Conservation (phyloP, 2,329 filamentous ascomycete genomes). For the Cercospora sp. region DNA sequence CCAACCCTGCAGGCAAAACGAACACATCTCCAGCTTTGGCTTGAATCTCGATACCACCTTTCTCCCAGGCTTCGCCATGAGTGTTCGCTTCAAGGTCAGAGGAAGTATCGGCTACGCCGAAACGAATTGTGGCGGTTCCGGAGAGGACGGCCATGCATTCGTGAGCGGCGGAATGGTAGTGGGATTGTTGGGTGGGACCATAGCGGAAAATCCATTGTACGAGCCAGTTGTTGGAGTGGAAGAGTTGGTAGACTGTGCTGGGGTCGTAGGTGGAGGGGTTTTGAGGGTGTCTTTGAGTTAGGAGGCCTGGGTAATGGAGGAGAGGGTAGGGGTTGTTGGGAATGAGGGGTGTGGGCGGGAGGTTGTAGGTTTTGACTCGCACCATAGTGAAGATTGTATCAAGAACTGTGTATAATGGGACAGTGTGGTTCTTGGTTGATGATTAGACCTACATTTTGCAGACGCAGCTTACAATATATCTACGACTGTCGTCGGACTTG, state of each 20-base stretch:
- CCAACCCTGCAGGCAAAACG: constrained; percentile 57
- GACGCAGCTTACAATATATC: not conserved
- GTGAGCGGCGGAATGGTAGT: constrained; percentile 60
- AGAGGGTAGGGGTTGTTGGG: constrained; percentile 57
- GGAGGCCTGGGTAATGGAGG: constrained; percentile 54
- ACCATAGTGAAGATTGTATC: constrained; percentile 15
- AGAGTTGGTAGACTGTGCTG: constrained; percentile 47
- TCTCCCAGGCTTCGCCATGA: constrained; percentile 44
- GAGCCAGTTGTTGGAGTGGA: constrained; percentile 54
- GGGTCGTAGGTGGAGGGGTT: constrained; percentile 21
- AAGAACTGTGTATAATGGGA: not conserved
- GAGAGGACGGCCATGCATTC: constrained; percentile 61
- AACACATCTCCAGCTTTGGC: constrained; percentile 59
- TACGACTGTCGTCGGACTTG: constrained; percentile 4
- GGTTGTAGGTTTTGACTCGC: constrained; percentile 40
- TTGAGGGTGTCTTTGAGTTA: constrained; percentile 30
- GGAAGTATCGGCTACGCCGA: constrained; percentile 55
- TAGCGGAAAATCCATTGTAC: constrained; percentile 61
- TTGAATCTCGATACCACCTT: constrained; percentile 52
- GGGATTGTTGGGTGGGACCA: constrained; percentile 55
- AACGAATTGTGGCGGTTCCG: constrained; percentile 55
- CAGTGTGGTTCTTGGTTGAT: too few species aligned
- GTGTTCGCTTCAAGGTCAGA: constrained; percentile 46
- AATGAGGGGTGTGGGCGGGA: constrained; percentile 49
- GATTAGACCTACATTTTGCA: too few species aligned